Base-by-base conservation (phyloP, 208 protist species). In the Leishmania martiniquensis region DNA sequence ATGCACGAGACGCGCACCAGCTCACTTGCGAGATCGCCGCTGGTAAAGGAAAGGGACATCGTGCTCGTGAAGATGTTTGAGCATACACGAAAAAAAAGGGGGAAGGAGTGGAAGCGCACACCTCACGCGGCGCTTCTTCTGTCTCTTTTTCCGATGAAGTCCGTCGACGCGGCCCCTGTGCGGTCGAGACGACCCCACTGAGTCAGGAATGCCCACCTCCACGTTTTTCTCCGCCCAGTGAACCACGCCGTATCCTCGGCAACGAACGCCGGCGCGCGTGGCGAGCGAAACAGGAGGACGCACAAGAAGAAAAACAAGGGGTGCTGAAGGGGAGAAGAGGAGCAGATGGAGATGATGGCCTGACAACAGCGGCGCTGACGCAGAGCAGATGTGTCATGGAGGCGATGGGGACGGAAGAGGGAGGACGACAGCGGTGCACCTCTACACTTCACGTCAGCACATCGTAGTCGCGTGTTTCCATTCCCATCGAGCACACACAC, bases 1-100 rank as follows among this genome's bases (percentile, higher is more conserved):
- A 39, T 37, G 60, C 83, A 87, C 55, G 34, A 37, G 37, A 87
- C 68, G 1, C n/a, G 25, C 5, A 22, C 66, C 13, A 49, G 5
- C 51, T 65, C 25, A 15, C 29, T 20, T 0, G 29, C 9, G 44
- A 13, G 7, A 62, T 45, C 25, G 54, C 39, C 34, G 47, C 49
- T 29, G 52, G 22, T 12, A 22, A 12, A 20, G 0, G 63, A n/a
- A 2, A 42, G 54, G 17, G 60, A 34, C 69, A 52, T 57, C 17
- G 25, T 29, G 25, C 29, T 5, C 17, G 49, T 15, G 57, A 44
- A 2, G 62, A 45, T 20, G 37, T n/a, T n/a, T n/a, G n/a, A n/a
- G n/a, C n/a, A n/a, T n/a, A n/a, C n/a, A 34, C 32, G 52, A 62
- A 45, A 15, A 44, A 62, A 57, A 2, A 44, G 25, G 3, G 32